A percentile compares a stretch with the other conserved stretches of the same genome.
phyloP scores from a whole-genome alignment of 371 early-diverging fungal genomes.

The Syncephalastrum sp. region DNA sequence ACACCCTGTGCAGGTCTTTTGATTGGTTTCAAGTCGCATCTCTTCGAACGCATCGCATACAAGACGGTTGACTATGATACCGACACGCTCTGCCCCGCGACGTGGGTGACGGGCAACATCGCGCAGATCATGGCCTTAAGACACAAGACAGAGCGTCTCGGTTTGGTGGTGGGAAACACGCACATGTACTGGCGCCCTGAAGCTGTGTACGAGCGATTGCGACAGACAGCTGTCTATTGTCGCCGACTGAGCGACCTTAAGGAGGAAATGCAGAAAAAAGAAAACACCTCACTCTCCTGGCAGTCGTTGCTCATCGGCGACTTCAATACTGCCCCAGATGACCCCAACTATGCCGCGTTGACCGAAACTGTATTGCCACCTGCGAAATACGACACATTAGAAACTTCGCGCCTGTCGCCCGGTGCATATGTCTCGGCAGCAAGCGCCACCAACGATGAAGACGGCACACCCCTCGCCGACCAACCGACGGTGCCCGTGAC shows the following conservation, averaged over 20 bases:
- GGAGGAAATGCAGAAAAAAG: slow-evolving; percentile 2
- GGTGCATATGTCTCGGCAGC: slow-evolving; percentile 2
- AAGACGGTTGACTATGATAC: slow-evolving; percentile 50
- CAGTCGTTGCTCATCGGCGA: slow-evolving; percentile 39
- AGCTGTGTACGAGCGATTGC: slow-evolving; percentile 54
- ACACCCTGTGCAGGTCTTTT: slow-evolving; percentile 19
- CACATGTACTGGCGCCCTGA: slow-evolving; percentile 63
- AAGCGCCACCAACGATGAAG: background rate
- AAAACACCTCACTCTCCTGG: slow-evolving; percentile 15
- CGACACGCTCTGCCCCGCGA: slow-evolving; percentile 34
- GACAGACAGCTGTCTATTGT: slow-evolving; percentile 44
- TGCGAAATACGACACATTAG: slow-evolving; percentile 19
- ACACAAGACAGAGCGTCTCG: slow-evolving; percentile 13
- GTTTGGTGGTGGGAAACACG: slow-evolving; percentile 34
- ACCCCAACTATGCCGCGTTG: slow-evolving; percentile 40
- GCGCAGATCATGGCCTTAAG: slow-evolving; percentile 45
- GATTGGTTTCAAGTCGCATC: slow-evolving; percentile 30
- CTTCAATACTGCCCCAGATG: slow-evolving; percentile 56
- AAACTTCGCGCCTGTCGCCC: slow-evolving; percentile 21
- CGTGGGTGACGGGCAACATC: slow-evolving; percentile 53
- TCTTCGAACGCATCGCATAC: slow-evolving; percentile 35
- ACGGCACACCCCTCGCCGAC: background rate
- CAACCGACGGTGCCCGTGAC: slow-evolving; percentile 10
- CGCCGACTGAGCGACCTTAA: slow-evolving; percentile 23
- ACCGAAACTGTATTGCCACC: slow-evolving; percentile 15